phyloP scores from a whole-genome alignment of 2,329 filamentous ascomycete species.

The Claviceps monticola region DNA sequence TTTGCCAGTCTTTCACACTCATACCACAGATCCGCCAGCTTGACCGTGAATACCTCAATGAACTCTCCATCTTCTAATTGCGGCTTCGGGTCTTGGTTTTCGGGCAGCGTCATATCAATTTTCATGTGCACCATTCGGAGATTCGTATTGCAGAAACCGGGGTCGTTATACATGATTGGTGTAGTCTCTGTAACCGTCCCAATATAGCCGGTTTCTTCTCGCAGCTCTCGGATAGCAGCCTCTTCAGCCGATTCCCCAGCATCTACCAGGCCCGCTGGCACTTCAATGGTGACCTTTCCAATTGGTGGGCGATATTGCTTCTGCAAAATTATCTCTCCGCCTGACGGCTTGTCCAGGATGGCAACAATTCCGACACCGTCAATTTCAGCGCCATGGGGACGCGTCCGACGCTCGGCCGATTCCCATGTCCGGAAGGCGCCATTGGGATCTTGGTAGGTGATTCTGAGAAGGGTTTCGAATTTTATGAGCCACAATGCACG shows the following conservation, averaged over 20 bases:
- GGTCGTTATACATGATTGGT: slow-evolving; percentile 54
- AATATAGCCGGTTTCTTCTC: slow-evolving; percentile 54
- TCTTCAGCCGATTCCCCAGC: slow-evolving; percentile 46
- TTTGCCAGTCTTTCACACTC: slow-evolving; percentile 53
- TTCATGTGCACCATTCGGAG: slow-evolving; percentile 57
- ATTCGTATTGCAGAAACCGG: slow-evolving; percentile 54
- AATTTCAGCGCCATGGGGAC: slow-evolving; percentile 45
- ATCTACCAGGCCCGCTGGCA: slow-evolving; percentile 52
- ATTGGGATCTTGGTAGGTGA: slow-evolving; percentile 50
- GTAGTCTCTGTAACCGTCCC: slow-evolving; percentile 41
- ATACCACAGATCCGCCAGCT: slow-evolving; percentile 47
- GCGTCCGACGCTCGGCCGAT: slow-evolving; percentile 55
- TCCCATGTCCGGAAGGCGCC: slow-evolving; percentile 53
- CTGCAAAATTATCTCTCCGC: slow-evolving; percentile 46
- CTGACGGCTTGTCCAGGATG: slow-evolving; percentile 42
- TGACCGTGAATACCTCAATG: slow-evolving; percentile 64
- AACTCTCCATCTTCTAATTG: slow-evolving; percentile 69
- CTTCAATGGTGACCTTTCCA: slow-evolving; percentile 44
- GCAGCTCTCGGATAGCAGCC: slow-evolving; percentile 49
- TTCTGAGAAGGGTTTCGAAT: slow-evolving; percentile 22
- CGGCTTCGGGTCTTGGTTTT: slow-evolving; percentile 56
- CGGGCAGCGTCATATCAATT: slow-evolving; percentile 53
- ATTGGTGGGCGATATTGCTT: slow-evolving; percentile 54
- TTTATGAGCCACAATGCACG: neutral
- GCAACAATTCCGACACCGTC: slow-evolving; percentile 64